Conservation (phyloP, 345 rosid genomes). For the Trapa bicornis region DNA sequence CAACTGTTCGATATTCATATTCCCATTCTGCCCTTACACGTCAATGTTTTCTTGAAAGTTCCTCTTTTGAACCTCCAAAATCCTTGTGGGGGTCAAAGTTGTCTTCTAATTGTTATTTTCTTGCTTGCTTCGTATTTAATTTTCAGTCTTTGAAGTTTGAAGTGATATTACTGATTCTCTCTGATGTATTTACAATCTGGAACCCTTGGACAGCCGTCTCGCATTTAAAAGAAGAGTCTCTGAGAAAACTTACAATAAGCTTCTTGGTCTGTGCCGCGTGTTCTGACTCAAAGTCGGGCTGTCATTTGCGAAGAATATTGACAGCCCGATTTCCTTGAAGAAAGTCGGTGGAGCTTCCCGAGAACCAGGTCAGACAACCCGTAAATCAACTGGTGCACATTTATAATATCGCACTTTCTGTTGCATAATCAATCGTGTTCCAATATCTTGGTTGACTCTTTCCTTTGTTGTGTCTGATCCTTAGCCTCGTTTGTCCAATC, state of each 20-base stretch:
- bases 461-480: not conserved
- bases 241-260: not conserved
- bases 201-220: not conserved
- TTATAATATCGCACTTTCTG: not conserved
- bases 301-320: conserved; percentile 11
- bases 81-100: not conserved
- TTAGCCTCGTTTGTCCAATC: not conserved
- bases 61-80: not conserved
- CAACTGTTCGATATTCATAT: not conserved
- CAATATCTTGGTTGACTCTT: not conserved
- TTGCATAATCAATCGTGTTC: not conserved
- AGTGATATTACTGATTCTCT: not conserved
- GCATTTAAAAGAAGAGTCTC: conserved; percentile 1
- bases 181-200: conserved; percentile 1
- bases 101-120: not conserved
- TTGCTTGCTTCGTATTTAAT: not conserved
- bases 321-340: conserved; percentile 18
- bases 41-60: not conserved
- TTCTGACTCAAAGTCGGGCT: conserved; percentile 13
- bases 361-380: conserved; percentile 1
- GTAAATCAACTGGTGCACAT: not conserved
- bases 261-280: conserved; percentile 11
- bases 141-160: not conserved
- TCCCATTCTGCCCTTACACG: not conserved
- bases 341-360: not conserved